Evolutionary conservation across 2,329 filamentous ascomycete genomes (phyloP).

Genomic region (Aureobasidium lini): DNA sequence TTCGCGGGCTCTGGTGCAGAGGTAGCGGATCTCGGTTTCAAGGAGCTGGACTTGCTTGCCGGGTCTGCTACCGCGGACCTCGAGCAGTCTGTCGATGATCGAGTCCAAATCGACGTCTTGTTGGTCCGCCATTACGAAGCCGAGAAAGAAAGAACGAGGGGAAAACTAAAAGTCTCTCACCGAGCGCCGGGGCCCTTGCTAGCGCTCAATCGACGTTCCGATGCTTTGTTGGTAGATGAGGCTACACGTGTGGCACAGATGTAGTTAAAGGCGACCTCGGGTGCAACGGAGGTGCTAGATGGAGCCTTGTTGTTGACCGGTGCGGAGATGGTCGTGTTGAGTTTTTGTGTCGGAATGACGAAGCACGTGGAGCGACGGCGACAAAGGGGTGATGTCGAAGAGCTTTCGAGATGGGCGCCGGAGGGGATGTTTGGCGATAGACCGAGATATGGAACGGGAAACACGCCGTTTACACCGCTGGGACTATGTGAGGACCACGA

Average conservation of each 20-base stretch:
- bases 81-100: conserved; percentile 96
- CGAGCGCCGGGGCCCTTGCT: conserved; percentile 26
- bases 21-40: conserved; percentile 90
- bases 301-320: conserved; percentile 4
- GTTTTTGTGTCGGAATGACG: neutral
- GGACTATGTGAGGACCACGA: neutral
- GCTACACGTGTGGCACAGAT: conserved; percentile 12
- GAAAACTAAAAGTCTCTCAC: conserved; percentile 13
- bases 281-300: conserved; percentile 4
- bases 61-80: conserved; percentile 94
- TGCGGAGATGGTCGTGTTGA: neutral
- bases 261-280: conserved; percentile 3
- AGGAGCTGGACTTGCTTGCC: conserved; percentile 98
- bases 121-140: conserved; percentile 57
- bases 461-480: conserved; percentile 4
- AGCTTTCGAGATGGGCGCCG: neutral
- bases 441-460: neutral
- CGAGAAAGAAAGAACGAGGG: conserved; percentile 1
- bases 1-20: conserved; percentile 97
- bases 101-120: conserved; percentile 97
- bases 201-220: conserved; percentile 11
- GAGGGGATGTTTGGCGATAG: neutral
- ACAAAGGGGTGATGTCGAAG: neutral
- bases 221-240: neutral
- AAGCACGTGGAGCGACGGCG: neutral